Evolutionary conservation across 75 land plant species (phyloP), one percentile per base, ranked within the genome.

Genomic region (Cupressus sempervirens): DNA sequence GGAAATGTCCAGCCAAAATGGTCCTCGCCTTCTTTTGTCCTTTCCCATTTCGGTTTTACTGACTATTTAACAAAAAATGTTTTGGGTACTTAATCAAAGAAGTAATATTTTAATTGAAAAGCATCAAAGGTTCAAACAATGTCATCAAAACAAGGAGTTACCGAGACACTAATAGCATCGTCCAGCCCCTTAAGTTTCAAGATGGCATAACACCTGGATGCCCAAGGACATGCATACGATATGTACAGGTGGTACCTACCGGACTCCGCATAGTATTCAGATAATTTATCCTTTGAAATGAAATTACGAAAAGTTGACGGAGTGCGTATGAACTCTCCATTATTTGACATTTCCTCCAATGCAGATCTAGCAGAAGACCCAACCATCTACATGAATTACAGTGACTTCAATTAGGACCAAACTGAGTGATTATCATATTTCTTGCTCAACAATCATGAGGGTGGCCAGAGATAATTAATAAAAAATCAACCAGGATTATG

Each of bases 201-300:
- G 83, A 84, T 89, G 29, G 97, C 89, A 79, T 89, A 88, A 86
- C 98, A 96, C 65, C 96, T 91, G 15, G 95, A 96, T 46, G 98
- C 96, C 96, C 96, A 96, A 83, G 98, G 98, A 54, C 98, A 96
- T 45, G 96, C 96, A 87, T 91, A 93, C 1, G 98, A 95, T 86
- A 95, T 86, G 70, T 96, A 96, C 77, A 96, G 88, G 88, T 95
- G 98, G 83, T 96, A 96, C 83, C 98, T 91, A 65, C 92, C 94
- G 40, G 91, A 50, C 82, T 88, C 98, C 0, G 93, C 92, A 35
- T 95, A 92, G 84, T 91, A 96, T 29, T 87, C 88, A 20, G 96
- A 86, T 23, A 83, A 86, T 11, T 84, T 86, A 34, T 91, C 89
- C 43, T 88, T 83, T 20, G 95, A 92, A 48, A 96, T 89, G 67